Evolutionary conservation across 1,139 yeast species (phyloP), one percentile per base, ranked within the genome.

Genomic region (Komagataea norvegica): DNA sequence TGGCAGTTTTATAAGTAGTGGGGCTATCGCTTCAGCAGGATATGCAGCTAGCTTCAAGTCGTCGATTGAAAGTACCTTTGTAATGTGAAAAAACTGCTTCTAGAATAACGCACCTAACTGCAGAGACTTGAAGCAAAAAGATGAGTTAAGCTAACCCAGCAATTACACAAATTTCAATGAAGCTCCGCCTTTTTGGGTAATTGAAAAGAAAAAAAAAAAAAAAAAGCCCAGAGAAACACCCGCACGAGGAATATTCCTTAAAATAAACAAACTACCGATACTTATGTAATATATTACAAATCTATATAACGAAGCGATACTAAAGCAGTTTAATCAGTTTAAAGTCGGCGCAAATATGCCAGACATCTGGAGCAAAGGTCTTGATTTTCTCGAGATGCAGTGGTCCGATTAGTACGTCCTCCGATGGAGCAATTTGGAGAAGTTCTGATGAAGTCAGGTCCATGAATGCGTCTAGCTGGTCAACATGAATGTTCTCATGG

Each of bases 301-400:
- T 30, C 25, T 21, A 22, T 22, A 11, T 20, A 30, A 15, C 21
- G 11, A 11, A n/a, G 2, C 7, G 29, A 16, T 4, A 19, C n/a
- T 8, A 29, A 13, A 13, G 15, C 21, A 11, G 16, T 21, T 25
- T 34, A n/a, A 28, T 28, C 4, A 54, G 51, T 30, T 48, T 52
- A n/a, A 70, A 61, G 47, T 83, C 94, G 4, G 75, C 68, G 24
- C 84, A 85, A 6, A 82, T 63, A 51, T 86, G 96, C 82, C 86
- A 81, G 3, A 86, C 75, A 35, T 81, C 93, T 0, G 95, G 95
- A 0, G 95, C 94, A 66, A 79, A 87, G 0, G 91, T 83, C 61
- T 86, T 86, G 39, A 87, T 83, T 47, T 66, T 74, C 43, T 80
- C 83, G 35, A 49, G 47, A 43, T 45, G 52, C 8, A 28, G 40